A percentile compares a stretch with the other conserved stretches of the same genome.
These are phyloP conservation scores for Chaetomium olivaceum DNA, from an alignment of 2,329 filamentous ascomycete genomes.

Conservation along the genomic window DNA sequence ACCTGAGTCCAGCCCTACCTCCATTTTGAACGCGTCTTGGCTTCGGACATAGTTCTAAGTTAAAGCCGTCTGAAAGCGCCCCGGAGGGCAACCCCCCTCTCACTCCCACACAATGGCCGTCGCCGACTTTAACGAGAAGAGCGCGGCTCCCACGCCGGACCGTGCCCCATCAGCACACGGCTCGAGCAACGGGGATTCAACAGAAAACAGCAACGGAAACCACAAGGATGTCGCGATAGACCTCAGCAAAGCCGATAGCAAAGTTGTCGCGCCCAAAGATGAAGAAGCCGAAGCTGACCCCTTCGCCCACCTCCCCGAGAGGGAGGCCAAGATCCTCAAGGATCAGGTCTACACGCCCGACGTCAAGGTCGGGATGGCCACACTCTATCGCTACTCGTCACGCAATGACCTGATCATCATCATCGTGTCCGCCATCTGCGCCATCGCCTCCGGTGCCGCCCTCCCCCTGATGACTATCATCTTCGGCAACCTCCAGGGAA, in stretches of 20 bases:
- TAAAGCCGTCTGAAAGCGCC: background rate
- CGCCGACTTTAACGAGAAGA: slow-evolving; percentile 25
- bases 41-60: background rate
- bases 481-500: slow-evolving; percentile 73
- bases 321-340: slow-evolving; percentile 66
- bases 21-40: background rate
- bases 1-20: background rate
- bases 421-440: slow-evolving; percentile 58
- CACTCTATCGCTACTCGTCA: slow-evolving; percentile 71
- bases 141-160: slow-evolving; percentile 17
- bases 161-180: slow-evolving; percentile 13
- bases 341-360: slow-evolving; percentile 66
- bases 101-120: slow-evolving; percentile 13
- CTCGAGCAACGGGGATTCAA: slow-evolving; percentile 28
- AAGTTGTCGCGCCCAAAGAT: slow-evolving; percentile 24
- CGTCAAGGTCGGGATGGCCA: slow-evolving; percentile 63
- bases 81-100: background rate
- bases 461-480: slow-evolving; percentile 79
- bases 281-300: slow-evolving; percentile 27
- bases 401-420: slow-evolving; percentile 65
- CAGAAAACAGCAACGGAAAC: slow-evolving; percentile 14
- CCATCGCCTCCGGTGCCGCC: slow-evolving; percentile 72
- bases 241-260: slow-evolving; percentile 32
- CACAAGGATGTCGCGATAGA: slow-evolving; percentile 13
- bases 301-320: slow-evolving; percentile 31